These are phyloP conservation scores for Hortaea werneckii DNA, from an alignment of 2,329 filamentous ascomycete species.

Conservation along the genomic window DNA sequence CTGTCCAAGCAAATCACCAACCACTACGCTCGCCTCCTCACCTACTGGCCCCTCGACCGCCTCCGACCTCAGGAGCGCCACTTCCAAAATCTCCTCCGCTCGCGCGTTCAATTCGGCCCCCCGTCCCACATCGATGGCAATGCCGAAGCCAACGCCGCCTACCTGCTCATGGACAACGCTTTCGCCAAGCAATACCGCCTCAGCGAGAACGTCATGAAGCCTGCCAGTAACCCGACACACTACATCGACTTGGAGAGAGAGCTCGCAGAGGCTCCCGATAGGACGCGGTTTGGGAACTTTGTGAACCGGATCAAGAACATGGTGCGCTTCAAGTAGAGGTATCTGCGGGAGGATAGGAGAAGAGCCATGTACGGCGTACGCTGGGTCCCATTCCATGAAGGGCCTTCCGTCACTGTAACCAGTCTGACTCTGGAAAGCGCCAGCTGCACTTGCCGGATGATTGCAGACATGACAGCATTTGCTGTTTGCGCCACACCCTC, in stretches of 20 bases:
- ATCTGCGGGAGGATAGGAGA: no score
- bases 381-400: no score
- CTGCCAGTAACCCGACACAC: conserved; percentile 41
- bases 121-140: conserved; percentile 23
- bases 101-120: conserved; percentile 24
- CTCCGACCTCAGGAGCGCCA: conserved; percentile 39
- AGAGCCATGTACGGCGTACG: no score
- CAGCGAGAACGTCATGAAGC: conserved; percentile 36
- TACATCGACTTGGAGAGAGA: conserved; percentile 44
- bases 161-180: conserved; percentile 49
- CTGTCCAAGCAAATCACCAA: conserved; percentile 26
- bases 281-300: conserved; percentile 37
- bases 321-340: conserved; percentile 32
- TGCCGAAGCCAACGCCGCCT: conserved; percentile 47
- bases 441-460: no score
- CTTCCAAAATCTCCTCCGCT: conserved; percentile 35
- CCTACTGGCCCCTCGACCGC: conserved; percentile 40
- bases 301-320: conserved; percentile 39
- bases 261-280: conserved; percentile 42
- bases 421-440: no score
- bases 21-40: conserved; percentile 41
- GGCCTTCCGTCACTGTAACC: no score
- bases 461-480: no score
- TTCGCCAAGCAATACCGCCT: conserved; percentile 44
- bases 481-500: no score